phyloP scores from a whole-genome alignment of 1,139 yeast genomes.

The Blastobotrys indianensis region DNA sequence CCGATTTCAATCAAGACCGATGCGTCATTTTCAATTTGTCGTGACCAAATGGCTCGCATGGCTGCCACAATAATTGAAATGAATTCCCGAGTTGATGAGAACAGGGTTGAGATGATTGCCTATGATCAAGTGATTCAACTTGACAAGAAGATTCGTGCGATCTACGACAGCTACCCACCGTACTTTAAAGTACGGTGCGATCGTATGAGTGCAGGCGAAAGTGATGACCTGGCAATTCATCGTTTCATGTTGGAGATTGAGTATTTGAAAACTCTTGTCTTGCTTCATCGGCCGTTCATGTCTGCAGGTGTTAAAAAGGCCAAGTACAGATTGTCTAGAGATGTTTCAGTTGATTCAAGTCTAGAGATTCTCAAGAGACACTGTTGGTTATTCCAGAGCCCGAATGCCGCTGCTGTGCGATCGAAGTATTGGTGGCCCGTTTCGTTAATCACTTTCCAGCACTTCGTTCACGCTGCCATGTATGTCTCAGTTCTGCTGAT shows the following conservation, averaged over 20 bases:
- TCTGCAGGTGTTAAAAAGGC: constrained; percentile 21
- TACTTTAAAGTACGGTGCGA: constrained; percentile 27
- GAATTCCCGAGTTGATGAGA: constrained; percentile 6
- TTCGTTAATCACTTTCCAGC: constrained; percentile 15
- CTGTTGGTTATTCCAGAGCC: constrained; percentile 29
- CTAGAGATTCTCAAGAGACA: constrained; percentile 26
- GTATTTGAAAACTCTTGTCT: constrained; percentile 27
- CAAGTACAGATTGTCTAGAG: constrained; percentile 24
- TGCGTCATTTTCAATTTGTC: constrained; percentile 23
- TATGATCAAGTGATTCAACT: constrained; percentile 19
- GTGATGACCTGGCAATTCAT: constrained; percentile 27
- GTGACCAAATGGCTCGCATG: constrained; percentile 16
- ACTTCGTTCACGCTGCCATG: constrained; percentile 24
- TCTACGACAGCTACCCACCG: constrained; percentile 24
- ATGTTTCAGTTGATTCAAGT: constrained; percentile 28
- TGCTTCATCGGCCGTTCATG: constrained; percentile 31
- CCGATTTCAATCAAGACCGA: constrained; percentile 19
- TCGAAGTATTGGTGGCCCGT: constrained; percentile 21
- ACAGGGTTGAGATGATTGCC: constrained; percentile 1
- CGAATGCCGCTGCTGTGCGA: constrained; percentile 23
- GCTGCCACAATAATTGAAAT: constrained; percentile 6
- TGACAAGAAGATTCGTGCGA: constrained; percentile 24
- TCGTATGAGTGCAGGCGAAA: constrained; percentile 21
- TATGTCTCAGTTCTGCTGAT: constrained; percentile 22
- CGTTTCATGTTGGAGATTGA: constrained; percentile 31